Percentiles rank a stretch among this genome's conserved stretches.
These are phyloP conservation scores for Gremmenia infestans DNA, from an alignment of 2,329 filamentous ascomycete species.

Conservation along the genomic window DNA sequence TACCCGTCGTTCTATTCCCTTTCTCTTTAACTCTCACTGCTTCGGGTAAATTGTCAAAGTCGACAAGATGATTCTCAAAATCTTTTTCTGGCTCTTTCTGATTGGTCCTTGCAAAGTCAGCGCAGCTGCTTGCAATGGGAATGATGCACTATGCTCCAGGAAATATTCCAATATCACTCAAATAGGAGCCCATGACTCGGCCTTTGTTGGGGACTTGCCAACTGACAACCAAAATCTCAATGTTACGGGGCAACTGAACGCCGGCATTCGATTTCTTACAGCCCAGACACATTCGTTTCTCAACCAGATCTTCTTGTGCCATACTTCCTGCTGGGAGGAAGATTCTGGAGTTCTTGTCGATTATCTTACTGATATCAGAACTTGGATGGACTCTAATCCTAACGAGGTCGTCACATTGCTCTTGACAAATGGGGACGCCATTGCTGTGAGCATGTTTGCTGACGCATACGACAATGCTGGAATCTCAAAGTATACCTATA, in stretches of 20 bases:
- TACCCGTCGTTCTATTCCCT: background rate
- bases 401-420: conserved; percentile 59
- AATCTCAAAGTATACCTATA: conserved; percentile 25
- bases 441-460: conserved; percentile 50
- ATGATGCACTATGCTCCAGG: conserved; percentile 63
- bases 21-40: background rate
- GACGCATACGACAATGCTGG: conserved; percentile 21
- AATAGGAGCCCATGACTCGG: conserved; percentile 63
- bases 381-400: conserved; percentile 53
- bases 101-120: background rate
- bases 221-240: conserved; percentile 52
- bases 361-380: conserved; percentile 52
- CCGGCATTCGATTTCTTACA: conserved; percentile 62
- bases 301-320: conserved; percentile 35
- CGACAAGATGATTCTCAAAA: background rate
- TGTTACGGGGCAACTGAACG: conserved; percentile 53
- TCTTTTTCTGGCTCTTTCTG: background rate
- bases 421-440: conserved; percentile 58
- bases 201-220: conserved; percentile 28
- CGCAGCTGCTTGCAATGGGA: conserved; percentile 64
- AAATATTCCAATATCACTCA: conserved; percentile 73
- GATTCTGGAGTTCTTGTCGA: conserved; percentile 51
- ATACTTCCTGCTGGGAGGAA: conserved; percentile 55
- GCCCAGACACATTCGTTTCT: conserved; percentile 41
- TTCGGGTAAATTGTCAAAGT: background rate